These are phyloP conservation scores for Talaromyces atroroseus DNA, from an alignment of 2,329 filamentous ascomycete species.

Conservation along the genomic window DNA sequence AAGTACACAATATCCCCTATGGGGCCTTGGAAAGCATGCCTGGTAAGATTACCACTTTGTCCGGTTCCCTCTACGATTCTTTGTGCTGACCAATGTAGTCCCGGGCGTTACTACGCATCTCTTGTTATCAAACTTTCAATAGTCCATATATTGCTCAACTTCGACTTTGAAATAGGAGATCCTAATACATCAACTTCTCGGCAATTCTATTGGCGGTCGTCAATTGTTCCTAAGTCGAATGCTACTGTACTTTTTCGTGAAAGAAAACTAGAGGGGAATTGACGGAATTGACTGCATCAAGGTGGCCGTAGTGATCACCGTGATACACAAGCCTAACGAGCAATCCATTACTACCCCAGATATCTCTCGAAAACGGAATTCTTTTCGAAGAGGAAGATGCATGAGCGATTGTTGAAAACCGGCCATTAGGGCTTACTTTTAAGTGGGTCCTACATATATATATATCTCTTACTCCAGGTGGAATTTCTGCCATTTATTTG, in stretches of 20 bases:
- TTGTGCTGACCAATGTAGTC: not conserved
- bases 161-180: not conserved
- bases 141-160: not conserved
- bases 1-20: not conserved
- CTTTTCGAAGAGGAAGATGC: no score
- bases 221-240: not conserved
- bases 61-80: no score
- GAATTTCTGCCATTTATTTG: no score
- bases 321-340: no score
- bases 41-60: not conserved
- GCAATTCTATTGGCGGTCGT: not conserved
- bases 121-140: not conserved
- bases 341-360: no score
- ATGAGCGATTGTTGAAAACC: no score
- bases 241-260: not conserved
- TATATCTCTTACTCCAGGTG: no score
- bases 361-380: no score
- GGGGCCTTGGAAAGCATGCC: conserved; percentile 1
- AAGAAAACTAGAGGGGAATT: not conserved
- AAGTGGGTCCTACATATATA: no score
- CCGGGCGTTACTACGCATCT: not conserved
- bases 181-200: not conserved
- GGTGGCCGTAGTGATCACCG: not conserved
- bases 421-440: no score
- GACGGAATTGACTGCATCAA: no score